A percentile compares a stretch with the other conserved stretches of the same genome.
Evolutionary conservation across 192 early-diverging fungal species (phyloP).

Genomic region (Coemansia pectinata): DNA sequence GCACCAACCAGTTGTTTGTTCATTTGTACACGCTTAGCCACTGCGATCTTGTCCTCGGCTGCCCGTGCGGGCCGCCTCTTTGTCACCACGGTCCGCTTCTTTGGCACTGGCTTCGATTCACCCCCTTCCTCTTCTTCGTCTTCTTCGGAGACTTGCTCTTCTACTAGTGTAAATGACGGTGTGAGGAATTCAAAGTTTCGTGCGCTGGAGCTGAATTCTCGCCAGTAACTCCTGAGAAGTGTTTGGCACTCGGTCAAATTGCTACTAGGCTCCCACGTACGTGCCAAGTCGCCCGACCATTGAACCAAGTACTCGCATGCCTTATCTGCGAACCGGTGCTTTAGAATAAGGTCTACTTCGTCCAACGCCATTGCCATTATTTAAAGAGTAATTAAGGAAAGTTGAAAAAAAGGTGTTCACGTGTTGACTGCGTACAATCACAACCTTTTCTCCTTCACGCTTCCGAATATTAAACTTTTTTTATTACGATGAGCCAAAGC

Average conservation of each 20-base stretch:
- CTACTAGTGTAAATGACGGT: neutral
- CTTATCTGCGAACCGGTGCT: slow-evolving; percentile 15
- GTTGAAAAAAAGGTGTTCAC: neutral
- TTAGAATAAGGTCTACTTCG: slow-evolving; percentile 15
- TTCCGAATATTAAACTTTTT: neutral
- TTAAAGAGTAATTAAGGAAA: neutral
- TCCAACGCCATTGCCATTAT: slow-evolving; percentile 3
- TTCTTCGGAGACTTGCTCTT: neutral
- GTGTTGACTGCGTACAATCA: neutral
- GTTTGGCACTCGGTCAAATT: slow-evolving; percentile 21
- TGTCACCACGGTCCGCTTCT: neutral
- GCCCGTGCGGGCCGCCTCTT: neutral
- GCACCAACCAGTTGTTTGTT: slow-evolving; percentile 29
- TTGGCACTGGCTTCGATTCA: neutral
- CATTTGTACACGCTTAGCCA: slow-evolving; percentile 38
- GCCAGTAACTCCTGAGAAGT: slow-evolving; percentile 22
- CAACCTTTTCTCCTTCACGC: neutral
- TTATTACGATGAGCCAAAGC: neutral
- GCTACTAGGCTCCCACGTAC: slow-evolving; percentile 28
- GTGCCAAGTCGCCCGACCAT: slow-evolving; percentile 28
- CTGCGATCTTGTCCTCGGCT: slow-evolving; percentile 23
- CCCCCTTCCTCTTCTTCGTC: neutral
- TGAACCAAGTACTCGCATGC: slow-evolving; percentile 36
- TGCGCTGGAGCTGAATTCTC: neutral
- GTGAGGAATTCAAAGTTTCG: slow-evolving; percentile 3